phyloP scores from a whole-genome alignment of 805 yeast species.

The Starmerella powellii region DNA sequence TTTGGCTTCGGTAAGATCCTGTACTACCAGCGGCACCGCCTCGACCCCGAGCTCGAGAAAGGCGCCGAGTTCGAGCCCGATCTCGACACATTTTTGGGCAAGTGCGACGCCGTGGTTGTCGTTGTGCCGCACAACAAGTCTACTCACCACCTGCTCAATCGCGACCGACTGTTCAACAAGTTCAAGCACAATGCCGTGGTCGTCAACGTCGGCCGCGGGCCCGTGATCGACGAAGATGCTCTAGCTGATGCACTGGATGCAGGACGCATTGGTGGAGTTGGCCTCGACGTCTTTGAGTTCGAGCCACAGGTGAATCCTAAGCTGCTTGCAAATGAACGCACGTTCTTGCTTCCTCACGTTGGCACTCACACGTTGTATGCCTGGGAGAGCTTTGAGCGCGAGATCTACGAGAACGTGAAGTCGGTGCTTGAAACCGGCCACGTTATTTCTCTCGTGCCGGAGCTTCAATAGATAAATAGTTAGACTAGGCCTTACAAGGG shows the following conservation, averaged over 20 bases:
- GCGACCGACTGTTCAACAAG: conserved; percentile 40
- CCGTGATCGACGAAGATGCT: conserved; percentile 51
- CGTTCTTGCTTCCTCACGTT: conserved; percentile 74
- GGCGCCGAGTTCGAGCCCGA: conserved; percentile 35
- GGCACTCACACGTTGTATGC: conserved; percentile 75
- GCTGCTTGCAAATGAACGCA: conserved; percentile 38
- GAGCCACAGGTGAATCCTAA: conserved; percentile 53
- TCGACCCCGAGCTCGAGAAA: conserved; percentile 36
- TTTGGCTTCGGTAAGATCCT: conserved; percentile 39
- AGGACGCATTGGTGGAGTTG: conserved; percentile 47
- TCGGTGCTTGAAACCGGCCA: conserved; percentile 47
- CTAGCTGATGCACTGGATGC: conserved; percentile 39
- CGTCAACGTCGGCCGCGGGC: conserved; percentile 83
- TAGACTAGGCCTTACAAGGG: no score
- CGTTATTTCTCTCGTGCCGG: conserved; percentile 42
- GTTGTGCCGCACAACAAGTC: conserved; percentile 63
- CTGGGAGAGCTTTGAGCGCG: conserved; percentile 59
- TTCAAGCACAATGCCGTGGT: conserved; percentile 71
- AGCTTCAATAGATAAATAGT: conserved; percentile 2
- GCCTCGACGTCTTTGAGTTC: conserved; percentile 52
- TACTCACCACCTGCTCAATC: conserved; percentile 60
- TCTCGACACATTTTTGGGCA: conserved; percentile 47
- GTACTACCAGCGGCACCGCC: conserved; percentile 39
- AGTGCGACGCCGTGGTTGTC: conserved; percentile 59
- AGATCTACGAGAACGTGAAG: conserved; percentile 51